Conservation (phyloP, 2,329 filamentous ascomycete genomes). For the Pseudogymnoascus sp. region DNA sequence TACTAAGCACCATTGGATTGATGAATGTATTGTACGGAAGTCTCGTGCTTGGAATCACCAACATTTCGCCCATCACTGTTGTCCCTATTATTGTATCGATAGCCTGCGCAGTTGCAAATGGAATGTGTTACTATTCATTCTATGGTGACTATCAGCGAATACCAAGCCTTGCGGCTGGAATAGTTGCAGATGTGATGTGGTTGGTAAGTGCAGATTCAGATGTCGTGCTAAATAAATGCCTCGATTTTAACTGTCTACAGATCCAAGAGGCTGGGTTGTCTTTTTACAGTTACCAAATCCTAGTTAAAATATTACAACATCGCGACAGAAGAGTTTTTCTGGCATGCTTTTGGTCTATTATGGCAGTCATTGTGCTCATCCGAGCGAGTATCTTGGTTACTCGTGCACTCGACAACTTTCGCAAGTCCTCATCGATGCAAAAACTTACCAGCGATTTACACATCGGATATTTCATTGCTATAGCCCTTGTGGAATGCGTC, state of each 20-base stretch:
- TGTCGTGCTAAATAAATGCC: background rate
- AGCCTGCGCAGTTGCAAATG: constrained; percentile 34
- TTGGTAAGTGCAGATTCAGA: constrained; percentile 25
- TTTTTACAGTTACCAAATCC: constrained; percentile 44
- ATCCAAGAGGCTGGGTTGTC: constrained; percentile 37
- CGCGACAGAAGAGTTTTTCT: constrained; percentile 36
- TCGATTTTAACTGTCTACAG: constrained; percentile 19
- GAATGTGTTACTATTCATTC: constrained; percentile 36
- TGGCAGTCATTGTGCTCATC: constrained; percentile 42
- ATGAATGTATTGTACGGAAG: constrained; percentile 32
- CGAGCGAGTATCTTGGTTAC: constrained; percentile 33
- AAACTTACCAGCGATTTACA: constrained; percentile 24
- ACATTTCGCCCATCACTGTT: constrained; percentile 30
- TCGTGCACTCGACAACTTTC: constrained; percentile 17
- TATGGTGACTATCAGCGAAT: constrained; percentile 25
- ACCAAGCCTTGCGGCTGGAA: constrained; percentile 29
- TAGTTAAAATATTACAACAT: constrained; percentile 41
- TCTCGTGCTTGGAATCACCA: constrained; percentile 33
- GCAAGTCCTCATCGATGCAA: background rate
- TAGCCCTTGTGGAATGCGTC: constrained; percentile 34
- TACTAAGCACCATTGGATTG: constrained; percentile 37
- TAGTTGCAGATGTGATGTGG: constrained; percentile 34
- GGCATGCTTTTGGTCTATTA: constrained; percentile 47
- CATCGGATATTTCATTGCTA: constrained; percentile 34
- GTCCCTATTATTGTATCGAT: constrained; percentile 34